Evolutionary conservation across 2,329 filamentous ascomycete species (phyloP), one percentile per base, ranked within the genome.

Genomic region (Colletotrichum tropicicola): DNA sequence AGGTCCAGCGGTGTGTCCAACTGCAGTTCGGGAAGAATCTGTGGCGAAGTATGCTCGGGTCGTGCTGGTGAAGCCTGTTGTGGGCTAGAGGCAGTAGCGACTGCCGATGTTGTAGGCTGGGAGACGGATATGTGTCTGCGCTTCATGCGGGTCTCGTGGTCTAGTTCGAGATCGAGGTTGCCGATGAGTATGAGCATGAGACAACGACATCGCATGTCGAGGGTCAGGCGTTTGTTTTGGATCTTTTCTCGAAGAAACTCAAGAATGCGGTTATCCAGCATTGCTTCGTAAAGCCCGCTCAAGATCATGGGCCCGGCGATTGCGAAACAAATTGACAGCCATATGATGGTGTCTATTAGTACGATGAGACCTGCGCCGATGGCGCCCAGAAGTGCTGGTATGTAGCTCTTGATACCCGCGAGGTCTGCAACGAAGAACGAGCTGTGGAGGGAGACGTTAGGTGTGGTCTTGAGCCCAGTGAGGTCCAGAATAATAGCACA

Each of bases 281-380:
- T 57, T n/a, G 73, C 71, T 27, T 75, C 73, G 48, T 75, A 75
- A 1, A 75, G 45, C 1, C 72, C 73, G 41, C 70, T 71, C 25
- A 75, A 15, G 17, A 75, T 70, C 71, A 75, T 75, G 19, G 73
- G 73, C 6, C 72, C 73, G 2, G 72, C 63, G 21, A 73, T 68
- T 2, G 71, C 71, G 19, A 74, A 73, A 23, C 70, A 72, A 10
- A 70, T 68, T 15, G 69, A 69, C 3, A 75, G 59, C 73, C 73
- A 75, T 17, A 72, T 32, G 6, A 74, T 32, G 3, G 72, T 73
- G 51, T 75, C 73, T 30, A 70, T 3, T 2, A 57, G 47, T 6
- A 71, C 71, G 17, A 75, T 60, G 7, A 67, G 1, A 17, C 69
- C 28, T 2, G 71, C 70, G 3, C 66, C 39, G 3, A 60, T 35